Conservation (phyloP, 169 alveolate genomes). For the Cryptosporidium sp. region DNA sequence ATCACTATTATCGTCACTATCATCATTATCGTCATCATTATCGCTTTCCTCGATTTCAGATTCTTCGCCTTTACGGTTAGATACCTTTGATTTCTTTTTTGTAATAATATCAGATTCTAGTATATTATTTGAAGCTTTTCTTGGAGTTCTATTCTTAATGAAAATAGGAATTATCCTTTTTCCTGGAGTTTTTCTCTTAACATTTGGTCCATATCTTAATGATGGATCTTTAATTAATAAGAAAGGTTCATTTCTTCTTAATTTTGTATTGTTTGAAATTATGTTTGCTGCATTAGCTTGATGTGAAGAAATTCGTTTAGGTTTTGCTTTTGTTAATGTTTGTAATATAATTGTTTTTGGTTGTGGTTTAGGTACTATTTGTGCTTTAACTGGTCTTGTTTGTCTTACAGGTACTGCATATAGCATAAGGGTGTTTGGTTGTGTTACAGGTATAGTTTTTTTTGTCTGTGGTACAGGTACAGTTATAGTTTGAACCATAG, state of each 20-base stretch:
- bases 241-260: slow-evolving; percentile 57
- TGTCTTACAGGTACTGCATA: neutral
- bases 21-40: too few species aligned
- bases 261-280: neutral
- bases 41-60: neutral
- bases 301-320: neutral
- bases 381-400: neutral
- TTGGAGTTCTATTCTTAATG: neutral
- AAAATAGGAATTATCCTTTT: slow-evolving; percentile 29
- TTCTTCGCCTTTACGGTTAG: neutral
- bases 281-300: neutral
- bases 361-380: neutral
- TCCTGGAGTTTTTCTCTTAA: neutral
- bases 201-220: slow-evolving; percentile 50
- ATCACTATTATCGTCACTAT: neutral
- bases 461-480: slow-evolving; percentile 4
- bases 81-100: neutral
- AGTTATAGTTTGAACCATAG: neutral
- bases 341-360: too few species aligned
- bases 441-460: neutral
- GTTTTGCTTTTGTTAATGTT: neutral
- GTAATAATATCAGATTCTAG: slow-evolving; percentile 1
- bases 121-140: neutral
- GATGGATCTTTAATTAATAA: slow-evolving; percentile 31
- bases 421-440: neutral